A percentile compares a stretch with the other conserved stretches of the same genome.
Evolutionary conservation across 306 rosid genomes (phyloP).

Genomic region (Albizia julibrissin): DNA sequence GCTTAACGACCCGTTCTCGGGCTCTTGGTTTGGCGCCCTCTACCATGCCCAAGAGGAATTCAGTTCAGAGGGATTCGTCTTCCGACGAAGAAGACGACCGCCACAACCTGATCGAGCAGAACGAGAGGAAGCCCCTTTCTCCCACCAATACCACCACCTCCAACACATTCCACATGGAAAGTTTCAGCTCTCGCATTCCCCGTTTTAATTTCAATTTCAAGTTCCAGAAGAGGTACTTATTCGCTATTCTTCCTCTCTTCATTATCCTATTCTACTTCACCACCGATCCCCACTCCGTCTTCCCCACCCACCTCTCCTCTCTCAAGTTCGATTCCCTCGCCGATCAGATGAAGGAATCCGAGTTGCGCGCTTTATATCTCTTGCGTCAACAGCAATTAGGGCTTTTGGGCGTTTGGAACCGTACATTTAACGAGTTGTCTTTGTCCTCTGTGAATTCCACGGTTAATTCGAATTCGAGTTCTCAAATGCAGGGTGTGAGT

Average conservation of each 20-base stretch:
- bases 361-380: slow-evolving; percentile 68
- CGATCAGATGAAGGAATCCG: slow-evolving; percentile 60
- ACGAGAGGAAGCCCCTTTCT: slow-evolving; percentile 44
- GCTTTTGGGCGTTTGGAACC: slow-evolving; percentile 65
- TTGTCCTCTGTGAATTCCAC: slow-evolving; percentile 26
- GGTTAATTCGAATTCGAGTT: slow-evolving; percentile 24
- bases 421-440: slow-evolving; percentile 25
- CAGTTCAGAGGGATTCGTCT: slow-evolving; percentile 62
- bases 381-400: slow-evolving; percentile 62
- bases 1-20: background rate
- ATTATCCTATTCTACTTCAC: slow-evolving; percentile 50
- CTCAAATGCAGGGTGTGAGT: slow-evolving; percentile 7
- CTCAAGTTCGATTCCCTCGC: slow-evolving; percentile 29
- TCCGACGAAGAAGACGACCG: slow-evolving; percentile 74
- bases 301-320: slow-evolving; percentile 43
- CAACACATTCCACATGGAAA: slow-evolving; percentile 51
- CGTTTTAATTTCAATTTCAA: slow-evolving; percentile 39
- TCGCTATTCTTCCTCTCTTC: slow-evolving; percentile 58
- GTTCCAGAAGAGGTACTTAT: slow-evolving; percentile 52
- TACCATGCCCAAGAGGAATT: slow-evolving; percentile 13
- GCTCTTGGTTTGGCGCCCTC: background rate
- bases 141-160: slow-evolving; percentile 31
- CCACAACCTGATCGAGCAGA: slow-evolving; percentile 52
- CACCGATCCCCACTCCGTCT: slow-evolving; percentile 48
- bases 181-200: slow-evolving; percentile 29